phyloP scores from a whole-genome alignment of 768 basidiomycete species.

The Krasilnikovozyma curviuscula region DNA sequence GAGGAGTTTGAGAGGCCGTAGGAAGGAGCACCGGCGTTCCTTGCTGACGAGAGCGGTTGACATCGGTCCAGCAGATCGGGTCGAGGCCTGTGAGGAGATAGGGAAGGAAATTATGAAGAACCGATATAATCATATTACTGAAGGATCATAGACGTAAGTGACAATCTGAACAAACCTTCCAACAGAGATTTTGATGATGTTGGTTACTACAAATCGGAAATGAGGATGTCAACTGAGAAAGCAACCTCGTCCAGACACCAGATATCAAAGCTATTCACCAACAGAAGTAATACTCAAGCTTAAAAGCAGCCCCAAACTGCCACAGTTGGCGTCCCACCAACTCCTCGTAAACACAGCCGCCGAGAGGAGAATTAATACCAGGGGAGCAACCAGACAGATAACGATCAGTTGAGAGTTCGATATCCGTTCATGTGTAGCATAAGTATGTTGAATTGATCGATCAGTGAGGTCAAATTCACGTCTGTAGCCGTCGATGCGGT shows the following conservation, averaged over 20 bases:
- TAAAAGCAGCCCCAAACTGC: constrained; percentile 20
- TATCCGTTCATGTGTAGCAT: too few species aligned
- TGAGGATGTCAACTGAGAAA: too few species aligned
- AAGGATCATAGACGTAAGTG: neutral
- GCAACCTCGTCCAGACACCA: too few species aligned
- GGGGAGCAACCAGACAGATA: too few species aligned
- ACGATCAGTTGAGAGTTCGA: too few species aligned
- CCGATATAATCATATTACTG: neutral
- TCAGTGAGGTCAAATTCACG: too few species aligned
- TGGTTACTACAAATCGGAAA: constrained; percentile 23
- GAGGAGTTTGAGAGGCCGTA: constrained; percentile 23
- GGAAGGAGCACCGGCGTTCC: constrained; percentile 18
- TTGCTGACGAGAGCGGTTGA: constrained; percentile 19
- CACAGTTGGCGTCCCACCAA: constrained; percentile 16
- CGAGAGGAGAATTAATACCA: too few species aligned
- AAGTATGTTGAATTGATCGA: too few species aligned
- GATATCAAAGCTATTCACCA: too few species aligned
- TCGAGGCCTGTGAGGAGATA: constrained; percentile 16
- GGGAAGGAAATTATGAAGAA: neutral
- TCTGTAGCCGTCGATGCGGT: too few species aligned
- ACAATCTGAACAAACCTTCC: neutral
- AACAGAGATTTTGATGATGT: constrained; percentile 21
- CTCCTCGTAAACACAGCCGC: constrained; percentile 7
- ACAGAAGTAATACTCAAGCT: constrained; percentile 19
- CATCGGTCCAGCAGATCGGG: constrained; percentile 24